Evolutionary conservation across 2,329 filamentous ascomycete species (phyloP).

Genomic region (Colletotrichum sp.): DNA sequence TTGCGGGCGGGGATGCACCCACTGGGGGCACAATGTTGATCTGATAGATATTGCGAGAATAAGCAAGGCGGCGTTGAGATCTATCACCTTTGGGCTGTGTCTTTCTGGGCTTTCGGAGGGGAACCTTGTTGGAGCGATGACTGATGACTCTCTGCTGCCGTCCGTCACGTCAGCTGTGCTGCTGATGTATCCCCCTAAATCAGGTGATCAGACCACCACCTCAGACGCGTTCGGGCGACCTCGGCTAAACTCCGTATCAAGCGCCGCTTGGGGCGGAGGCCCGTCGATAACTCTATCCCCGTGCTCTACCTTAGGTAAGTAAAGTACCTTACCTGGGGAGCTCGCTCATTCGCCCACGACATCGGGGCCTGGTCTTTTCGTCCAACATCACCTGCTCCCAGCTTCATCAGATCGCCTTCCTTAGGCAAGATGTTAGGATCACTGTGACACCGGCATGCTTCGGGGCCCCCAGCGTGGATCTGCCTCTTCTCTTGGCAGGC

Average conservation of each 20-base stretch:
- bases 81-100: neutral
- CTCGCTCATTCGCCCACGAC: neutral
- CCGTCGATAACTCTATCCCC: neutral
- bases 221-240: neutral
- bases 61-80: neutral
- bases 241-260: conserved; percentile 17
- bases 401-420: neutral
- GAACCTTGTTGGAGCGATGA: neutral
- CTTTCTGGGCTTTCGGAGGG: neutral
- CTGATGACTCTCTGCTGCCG: neutral
- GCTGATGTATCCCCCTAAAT: neutral
- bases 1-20: neutral
- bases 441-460: neutral
- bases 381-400: neutral
- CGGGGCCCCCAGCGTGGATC: neutral
- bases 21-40: neutral
- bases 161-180: neutral
- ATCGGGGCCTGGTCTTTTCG: neutral
- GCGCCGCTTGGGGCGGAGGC: neutral
- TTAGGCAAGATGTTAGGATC: neutral
- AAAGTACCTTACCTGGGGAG: rapidly evolving
- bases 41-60: neutral
- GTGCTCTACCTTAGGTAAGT: neutral
- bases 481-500: neutral
- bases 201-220: neutral